Conservation (phyloP, 164 flowering plant genomes). For the Umbellularia californica region DNA sequence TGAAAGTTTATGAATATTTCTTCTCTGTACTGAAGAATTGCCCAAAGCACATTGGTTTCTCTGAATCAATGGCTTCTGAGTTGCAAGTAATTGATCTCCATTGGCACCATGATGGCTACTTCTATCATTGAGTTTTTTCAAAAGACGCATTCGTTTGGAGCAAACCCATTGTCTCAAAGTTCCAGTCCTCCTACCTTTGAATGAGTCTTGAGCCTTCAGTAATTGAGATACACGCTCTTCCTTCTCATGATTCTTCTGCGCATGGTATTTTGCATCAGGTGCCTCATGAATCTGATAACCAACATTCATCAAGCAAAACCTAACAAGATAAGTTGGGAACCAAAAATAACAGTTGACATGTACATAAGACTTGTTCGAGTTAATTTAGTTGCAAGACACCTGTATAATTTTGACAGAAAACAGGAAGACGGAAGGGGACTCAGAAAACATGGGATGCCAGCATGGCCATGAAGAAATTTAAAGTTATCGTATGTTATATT, state of each 20-base stretch:
- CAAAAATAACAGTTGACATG: neutral
- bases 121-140: constrained; percentile 31
- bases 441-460: no score
- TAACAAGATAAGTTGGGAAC: neutral
- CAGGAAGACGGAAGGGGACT: no score
- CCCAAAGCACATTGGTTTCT: constrained; percentile 20
- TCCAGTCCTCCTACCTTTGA: constrained; percentile 30
- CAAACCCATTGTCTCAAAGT: constrained; percentile 46
- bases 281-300: constrained; percentile 30
- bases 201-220: constrained; percentile 22
- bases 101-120: constrained; percentile 18
- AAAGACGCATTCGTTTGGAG: constrained; percentile 46
- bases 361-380: no score
- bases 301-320: constrained; percentile 10
- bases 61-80: constrained; percentile 22
- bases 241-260: constrained; percentile 19
- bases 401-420: no score
- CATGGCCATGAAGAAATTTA: no score
- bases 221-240: constrained; percentile 20
- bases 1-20: constrained; percentile 7
- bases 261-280: constrained; percentile 19
- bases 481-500: no score
- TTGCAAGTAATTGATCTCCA: constrained; percentile 15
- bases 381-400: no score
- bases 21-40: constrained; percentile 21